Evolutionary conservation across 2,329 filamentous ascomycete genomes (phyloP).

Genomic region (Apiospora pterosperma): DNA sequence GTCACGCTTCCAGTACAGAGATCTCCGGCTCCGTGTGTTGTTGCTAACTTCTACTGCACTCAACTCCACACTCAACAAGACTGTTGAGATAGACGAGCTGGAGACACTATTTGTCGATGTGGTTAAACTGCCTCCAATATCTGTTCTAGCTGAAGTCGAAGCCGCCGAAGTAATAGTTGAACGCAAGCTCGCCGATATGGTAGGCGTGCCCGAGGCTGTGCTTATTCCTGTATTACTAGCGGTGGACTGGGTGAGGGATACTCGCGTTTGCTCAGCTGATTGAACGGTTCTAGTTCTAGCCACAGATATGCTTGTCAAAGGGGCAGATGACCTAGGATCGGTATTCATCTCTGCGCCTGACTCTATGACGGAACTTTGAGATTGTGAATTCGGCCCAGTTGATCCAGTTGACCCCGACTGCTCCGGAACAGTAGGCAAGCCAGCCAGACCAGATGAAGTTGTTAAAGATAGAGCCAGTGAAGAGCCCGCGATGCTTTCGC

Average conservation of each 20-base stretch:
- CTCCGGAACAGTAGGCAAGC: background rate
- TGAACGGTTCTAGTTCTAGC: background rate
- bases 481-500: background rate
- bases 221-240: background rate
- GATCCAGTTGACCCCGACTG: background rate
- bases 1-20: background rate
- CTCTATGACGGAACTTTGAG: background rate
- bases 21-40: background rate
- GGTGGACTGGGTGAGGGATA: background rate
- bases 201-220: background rate
- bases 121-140: background rate
- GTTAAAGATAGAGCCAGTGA: background rate
- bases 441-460: background rate
- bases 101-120: background rate
- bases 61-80: constrained; percentile 4
- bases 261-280: background rate
- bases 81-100: background rate
- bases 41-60: background rate
- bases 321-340: background rate
- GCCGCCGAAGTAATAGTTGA: background rate
- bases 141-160: background rate
- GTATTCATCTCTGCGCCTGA: background rate
- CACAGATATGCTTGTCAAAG: background rate
- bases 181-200: background rate
- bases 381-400: too few species aligned